These are phyloP conservation scores for Tricholoma furcatifolium DNA, from an alignment of 768 basidiomycete species.

Conservation along the genomic window DNA sequence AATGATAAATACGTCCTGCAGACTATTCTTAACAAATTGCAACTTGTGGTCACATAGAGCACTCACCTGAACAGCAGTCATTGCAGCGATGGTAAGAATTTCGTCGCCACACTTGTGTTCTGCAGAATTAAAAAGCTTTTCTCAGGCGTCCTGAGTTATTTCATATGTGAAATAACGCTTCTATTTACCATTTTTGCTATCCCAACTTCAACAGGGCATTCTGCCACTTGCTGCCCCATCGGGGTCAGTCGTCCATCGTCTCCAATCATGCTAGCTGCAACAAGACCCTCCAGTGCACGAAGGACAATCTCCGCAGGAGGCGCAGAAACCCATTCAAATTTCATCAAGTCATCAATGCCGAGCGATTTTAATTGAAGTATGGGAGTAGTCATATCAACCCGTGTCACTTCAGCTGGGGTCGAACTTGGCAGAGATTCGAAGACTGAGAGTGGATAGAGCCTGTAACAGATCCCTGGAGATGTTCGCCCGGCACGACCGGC, in stretches of 20 bases:
- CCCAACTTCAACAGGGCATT: slow-evolving; percentile 90
- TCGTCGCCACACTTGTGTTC: slow-evolving; percentile 92
- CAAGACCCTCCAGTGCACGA: slow-evolving; percentile 82
- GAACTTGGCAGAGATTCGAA: slow-evolving; percentile 61
- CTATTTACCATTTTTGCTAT: slow-evolving; percentile 87
- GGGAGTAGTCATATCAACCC: slow-evolving; percentile 88
- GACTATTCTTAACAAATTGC: neutral
- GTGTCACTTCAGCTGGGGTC: slow-evolving; percentile 87
- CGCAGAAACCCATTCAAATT: slow-evolving; percentile 91
- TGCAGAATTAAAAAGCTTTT: slow-evolving; percentile 81
- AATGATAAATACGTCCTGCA: slow-evolving; percentile 86
- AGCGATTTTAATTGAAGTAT: slow-evolving; percentile 93
- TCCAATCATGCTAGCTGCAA: slow-evolving; percentile 79
- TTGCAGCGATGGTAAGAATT: slow-evolving; percentile 92
- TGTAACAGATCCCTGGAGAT: slow-evolving; percentile 87
- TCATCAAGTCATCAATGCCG: slow-evolving; percentile 93
- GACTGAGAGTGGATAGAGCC: slow-evolving; percentile 73
- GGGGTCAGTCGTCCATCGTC: slow-evolving; percentile 74
- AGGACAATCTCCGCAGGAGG: slow-evolving; percentile 87
- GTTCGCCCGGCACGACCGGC: slow-evolving; percentile 96
- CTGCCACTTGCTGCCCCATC: slow-evolving; percentile 85
- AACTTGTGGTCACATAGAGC: too few relatives aligned
- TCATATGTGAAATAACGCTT: neutral
- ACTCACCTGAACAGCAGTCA: slow-evolving; percentile 84
- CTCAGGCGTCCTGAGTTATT: neutral